Conservation (phyloP, 495 filamentous ascomycete species). For the Beverwykella pulmonaria region DNA sequence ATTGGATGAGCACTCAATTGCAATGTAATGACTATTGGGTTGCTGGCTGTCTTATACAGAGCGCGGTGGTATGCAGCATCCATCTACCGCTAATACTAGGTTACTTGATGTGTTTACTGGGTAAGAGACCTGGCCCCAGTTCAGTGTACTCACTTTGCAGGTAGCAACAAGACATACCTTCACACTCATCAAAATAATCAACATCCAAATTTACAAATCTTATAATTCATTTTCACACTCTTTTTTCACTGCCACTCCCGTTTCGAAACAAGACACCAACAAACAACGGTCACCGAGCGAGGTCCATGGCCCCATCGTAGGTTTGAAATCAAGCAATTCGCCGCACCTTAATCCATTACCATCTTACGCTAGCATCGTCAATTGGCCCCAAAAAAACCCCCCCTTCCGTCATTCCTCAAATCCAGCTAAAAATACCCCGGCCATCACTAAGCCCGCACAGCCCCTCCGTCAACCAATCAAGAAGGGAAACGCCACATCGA, state of each 20-base stretch:
- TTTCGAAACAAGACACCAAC: background rate
- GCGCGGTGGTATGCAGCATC: no score
- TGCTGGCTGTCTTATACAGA: no score
- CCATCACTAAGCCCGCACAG: constrained; percentile 1
- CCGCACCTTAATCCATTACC: no score
- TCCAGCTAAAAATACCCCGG: background rate
- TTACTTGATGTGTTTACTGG: no score
- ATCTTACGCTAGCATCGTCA: background rate
- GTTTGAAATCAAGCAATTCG: no score
- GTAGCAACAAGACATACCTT: background rate
- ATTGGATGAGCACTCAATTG: no score
- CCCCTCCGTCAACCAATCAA: background rate
- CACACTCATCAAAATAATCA: background rate
- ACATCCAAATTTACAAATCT: background rate
- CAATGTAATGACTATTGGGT: no score
- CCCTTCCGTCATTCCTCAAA: no score
- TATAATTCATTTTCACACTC: background rate
- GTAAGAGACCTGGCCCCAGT: no score
- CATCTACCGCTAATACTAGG: no score
- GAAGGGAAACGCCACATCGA: background rate
- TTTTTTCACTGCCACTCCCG: background rate
- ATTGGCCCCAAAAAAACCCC: background rate
- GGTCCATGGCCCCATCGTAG: no score
- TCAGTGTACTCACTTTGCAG: background rate
- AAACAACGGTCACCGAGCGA: background rate